A percentile compares a stretch with the other conserved stretches of the same genome.
Evolutionary conservation across 164 flowering plant genomes (phyloP).

Genomic region (Amborella trichopoda): DNA sequence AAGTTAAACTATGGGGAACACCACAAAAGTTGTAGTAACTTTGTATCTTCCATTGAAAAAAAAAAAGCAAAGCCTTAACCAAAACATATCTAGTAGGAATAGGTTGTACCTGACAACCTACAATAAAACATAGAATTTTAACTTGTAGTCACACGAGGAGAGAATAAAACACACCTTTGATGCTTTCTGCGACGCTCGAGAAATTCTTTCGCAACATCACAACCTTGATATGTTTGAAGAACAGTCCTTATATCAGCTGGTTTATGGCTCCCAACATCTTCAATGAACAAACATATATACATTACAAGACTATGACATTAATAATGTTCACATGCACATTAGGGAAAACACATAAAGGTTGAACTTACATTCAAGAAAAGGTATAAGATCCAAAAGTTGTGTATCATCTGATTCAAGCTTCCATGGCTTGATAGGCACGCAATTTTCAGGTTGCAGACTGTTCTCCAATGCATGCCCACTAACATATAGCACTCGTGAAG

Average conservation of each 20-base stretch:
- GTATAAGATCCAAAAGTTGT: constrained; percentile 71
- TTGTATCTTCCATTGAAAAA: too few relatives aligned
- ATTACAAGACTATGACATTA: neutral
- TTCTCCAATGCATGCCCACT: constrained; percentile 71
- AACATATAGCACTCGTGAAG: constrained; percentile 56
- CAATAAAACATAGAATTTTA: too few relatives aligned
- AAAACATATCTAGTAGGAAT: too few relatives aligned
- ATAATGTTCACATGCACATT: neutral
- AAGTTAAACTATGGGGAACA: too few relatives aligned
- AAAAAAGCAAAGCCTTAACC: too few relatives aligned
- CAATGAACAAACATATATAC: constrained; percentile 1
- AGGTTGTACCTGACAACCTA: too few relatives aligned
- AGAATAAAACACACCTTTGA: constrained; percentile 36
- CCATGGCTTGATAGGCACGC: constrained; percentile 65
- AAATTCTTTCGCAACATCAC: constrained; percentile 70
- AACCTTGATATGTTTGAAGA: constrained; percentile 65
- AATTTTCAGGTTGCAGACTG: constrained; percentile 79
- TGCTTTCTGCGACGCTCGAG: constrained; percentile 70
- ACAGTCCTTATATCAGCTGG: constrained; percentile 86
- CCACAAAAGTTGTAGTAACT: too few relatives aligned
- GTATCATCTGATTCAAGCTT: constrained; percentile 68
- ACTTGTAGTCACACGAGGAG: too few relatives aligned
- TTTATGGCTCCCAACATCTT: constrained; percentile 74
- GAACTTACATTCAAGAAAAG: constrained; percentile 78
- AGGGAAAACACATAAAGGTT: neutral